Percentiles rank a stretch among this genome's conserved stretches.
Conservation (phyloP, 495 filamentous ascomycete genomes). For the Aspergillus wentii region DNA sequence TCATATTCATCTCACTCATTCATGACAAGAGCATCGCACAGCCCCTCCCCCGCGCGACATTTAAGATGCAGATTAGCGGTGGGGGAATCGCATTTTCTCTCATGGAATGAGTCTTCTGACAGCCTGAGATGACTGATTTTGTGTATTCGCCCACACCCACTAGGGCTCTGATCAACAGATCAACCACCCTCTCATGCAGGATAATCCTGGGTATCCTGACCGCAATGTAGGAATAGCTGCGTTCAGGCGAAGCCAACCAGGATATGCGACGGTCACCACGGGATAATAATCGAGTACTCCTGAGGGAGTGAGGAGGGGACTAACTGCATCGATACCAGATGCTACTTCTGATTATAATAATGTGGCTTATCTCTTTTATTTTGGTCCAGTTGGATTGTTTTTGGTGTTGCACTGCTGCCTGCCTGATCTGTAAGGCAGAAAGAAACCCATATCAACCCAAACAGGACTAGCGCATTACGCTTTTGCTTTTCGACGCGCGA, state of each 20-base stretch:
- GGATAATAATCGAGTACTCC: no score
- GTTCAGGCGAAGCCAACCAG: slow-evolving; percentile 7
- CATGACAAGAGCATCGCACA: slow-evolving; percentile 3
- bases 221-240: slow-evolving; percentile 1
- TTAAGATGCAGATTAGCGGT: neutral
- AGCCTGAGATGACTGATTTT: no score
- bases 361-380: no score
- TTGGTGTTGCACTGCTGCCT: no score
- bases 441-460: slow-evolving; percentile 8
- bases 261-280: no score
- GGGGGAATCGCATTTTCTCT: no score
- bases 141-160: slow-evolving; percentile 2
- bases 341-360: no score
- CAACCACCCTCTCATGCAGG: slow-evolving; percentile 5
- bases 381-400: no score
- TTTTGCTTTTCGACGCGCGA: slow-evolving; percentile 22
- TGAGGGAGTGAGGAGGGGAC: no score
- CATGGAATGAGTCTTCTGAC: slow-evolving; percentile 25
- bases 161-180: slow-evolving; percentile 4
- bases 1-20: no score
- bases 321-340: no score
- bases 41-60: slow-evolving; percentile 12
- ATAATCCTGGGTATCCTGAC: slow-evolving; percentile 7
- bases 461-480: slow-evolving; percentile 12
- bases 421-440: slow-evolving; percentile 12